These are phyloP conservation scores for Fusarium kyushuense DNA, from an alignment of 2,329 filamentous ascomycete genomes.

Conservation along the genomic window DNA sequence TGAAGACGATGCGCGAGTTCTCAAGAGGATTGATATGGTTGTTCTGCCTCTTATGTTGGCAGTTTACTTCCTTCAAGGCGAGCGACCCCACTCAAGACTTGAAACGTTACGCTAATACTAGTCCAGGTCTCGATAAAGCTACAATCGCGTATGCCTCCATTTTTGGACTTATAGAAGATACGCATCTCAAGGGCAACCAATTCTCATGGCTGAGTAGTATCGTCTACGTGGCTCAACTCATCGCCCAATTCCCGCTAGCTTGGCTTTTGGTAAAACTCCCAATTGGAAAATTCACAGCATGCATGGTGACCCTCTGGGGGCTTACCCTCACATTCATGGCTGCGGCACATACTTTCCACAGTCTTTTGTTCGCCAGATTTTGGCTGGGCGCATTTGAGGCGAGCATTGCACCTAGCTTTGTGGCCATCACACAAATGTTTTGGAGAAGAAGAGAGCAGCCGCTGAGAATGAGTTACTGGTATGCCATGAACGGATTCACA, in stretches of 20 bases:
- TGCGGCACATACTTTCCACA: conserved; percentile 61
- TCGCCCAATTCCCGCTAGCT: conserved; percentile 65
- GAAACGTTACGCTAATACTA: rapidly evolving
- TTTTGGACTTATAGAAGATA: conserved; percentile 69
- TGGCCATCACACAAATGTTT: conserved; percentile 54
- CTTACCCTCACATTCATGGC: conserved; percentile 64
- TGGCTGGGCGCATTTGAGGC: conserved; percentile 62
- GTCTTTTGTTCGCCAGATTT: conserved; percentile 59
- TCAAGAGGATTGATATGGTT: conserved; percentile 33
- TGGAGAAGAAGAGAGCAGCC: conserved; percentile 53
- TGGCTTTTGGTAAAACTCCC: conserved; percentile 67
- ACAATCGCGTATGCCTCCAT: conserved; percentile 71
- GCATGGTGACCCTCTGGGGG: conserved; percentile 66
- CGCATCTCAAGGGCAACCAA: conserved; percentile 61
- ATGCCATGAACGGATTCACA: conserved; percentile 38
- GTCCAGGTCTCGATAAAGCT: conserved; percentile 47
- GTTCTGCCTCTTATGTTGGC: conserved; percentile 41
- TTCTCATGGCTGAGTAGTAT: conserved; percentile 73
- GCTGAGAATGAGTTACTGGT: conserved; percentile 35
- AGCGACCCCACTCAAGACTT: rapidly evolving
- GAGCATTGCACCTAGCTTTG: conserved; percentile 53
- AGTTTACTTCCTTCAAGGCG: conserved; percentile 38
- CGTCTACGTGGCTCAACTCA: conserved; percentile 52
- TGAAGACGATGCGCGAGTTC: conserved; percentile 39
- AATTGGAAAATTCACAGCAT: conserved; percentile 65